Percentiles rank a stretch among this genome's conserved stretches.
These are phyloP conservation scores for Antitrichia curtipendula DNA, from an alignment of 225 moss, liverwort and hornwort species.

Conservation along the genomic window DNA sequence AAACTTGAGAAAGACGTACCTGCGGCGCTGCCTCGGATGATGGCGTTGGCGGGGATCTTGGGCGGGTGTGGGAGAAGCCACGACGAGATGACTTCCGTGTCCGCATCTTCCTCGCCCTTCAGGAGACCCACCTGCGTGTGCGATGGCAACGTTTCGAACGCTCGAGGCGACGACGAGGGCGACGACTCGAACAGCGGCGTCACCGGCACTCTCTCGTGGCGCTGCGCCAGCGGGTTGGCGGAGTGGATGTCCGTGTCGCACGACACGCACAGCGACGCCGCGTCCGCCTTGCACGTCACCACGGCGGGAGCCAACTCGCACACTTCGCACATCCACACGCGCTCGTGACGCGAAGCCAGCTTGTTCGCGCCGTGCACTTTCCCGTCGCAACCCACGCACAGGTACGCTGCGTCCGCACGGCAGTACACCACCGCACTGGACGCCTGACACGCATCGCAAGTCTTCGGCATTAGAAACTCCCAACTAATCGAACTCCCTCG, in stretches of 20 bases:
- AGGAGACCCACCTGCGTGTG: background rate
- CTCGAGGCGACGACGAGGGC: background rate
- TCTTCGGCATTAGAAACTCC: constrained; percentile 55
- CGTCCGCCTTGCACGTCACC: constrained; percentile 91
- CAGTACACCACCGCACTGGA: constrained; percentile 76
- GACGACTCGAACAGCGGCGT: constrained; percentile 43
- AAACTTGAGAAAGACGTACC: background rate
- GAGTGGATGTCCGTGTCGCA: constrained; percentile 97
- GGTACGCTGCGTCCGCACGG: constrained; percentile 71
- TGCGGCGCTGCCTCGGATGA: constrained; percentile 25
- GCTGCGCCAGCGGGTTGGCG: constrained; percentile 68
- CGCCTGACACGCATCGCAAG: constrained; percentile 78
- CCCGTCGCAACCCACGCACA: constrained; percentile 65
- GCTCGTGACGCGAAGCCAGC: constrained; percentile 83
- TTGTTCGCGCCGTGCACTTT: constrained; percentile 89
- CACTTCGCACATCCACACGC: constrained; percentile 88
- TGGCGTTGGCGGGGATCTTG: constrained; percentile 18
- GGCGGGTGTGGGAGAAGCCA: constrained; percentile 66
- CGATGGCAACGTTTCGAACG: background rate
- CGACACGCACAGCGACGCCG: constrained; percentile 60
- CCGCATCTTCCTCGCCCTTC: constrained; percentile 11
- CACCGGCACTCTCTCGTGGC: constrained; percentile 81
- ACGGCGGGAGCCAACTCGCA: constrained; percentile 82
- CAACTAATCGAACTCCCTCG: background rate
- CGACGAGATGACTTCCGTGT: constrained; percentile 58